These are phyloP conservation scores for Keithomyces neogunnii DNA, from an alignment of 2,329 filamentous ascomycete genomes.

Conservation along the genomic window DNA sequence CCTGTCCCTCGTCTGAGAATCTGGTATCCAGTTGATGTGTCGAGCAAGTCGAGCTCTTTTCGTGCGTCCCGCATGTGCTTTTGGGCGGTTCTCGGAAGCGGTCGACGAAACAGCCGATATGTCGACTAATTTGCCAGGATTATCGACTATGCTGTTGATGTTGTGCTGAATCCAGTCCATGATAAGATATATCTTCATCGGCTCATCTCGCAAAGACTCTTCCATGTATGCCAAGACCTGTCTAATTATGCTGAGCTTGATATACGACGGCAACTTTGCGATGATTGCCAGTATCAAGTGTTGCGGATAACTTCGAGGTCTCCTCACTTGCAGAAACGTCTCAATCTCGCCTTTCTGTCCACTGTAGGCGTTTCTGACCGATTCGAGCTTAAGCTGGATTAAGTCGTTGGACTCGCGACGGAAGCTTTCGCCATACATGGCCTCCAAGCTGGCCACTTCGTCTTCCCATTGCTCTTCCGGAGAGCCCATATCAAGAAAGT, in stretches of 20 bases:
- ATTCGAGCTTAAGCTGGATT: constrained; percentile 61
- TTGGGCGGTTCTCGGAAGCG: constrained; percentile 42
- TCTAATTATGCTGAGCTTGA: constrained; percentile 80
- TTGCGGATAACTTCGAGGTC: constrained; percentile 64
- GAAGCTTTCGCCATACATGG: constrained; percentile 75
- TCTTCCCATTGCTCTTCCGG: constrained; percentile 70
- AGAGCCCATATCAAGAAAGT: constrained; percentile 39
- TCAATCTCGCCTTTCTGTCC: constrained; percentile 42
- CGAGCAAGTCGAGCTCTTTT: constrained; percentile 38
- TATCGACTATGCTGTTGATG: constrained; percentile 72
- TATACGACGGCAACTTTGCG: constrained; percentile 76
- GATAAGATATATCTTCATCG: constrained; percentile 81
- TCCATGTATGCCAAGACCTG: constrained; percentile 65
- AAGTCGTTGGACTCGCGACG: constrained; percentile 49
- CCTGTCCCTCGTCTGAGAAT: constrained; percentile 50
- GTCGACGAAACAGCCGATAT: constrained; percentile 72
- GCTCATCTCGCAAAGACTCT: constrained; percentile 66
- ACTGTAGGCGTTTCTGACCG: constrained; percentile 44
- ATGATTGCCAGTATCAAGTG: constrained; percentile 61
- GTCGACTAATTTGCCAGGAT: constrained; percentile 75
- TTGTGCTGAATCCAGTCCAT: constrained; percentile 88
- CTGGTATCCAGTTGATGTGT: constrained; percentile 55
- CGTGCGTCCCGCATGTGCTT: constrained; percentile 16
- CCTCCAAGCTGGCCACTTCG: constrained; percentile 73
- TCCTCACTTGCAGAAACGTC: constrained; percentile 57